Base-by-base conservation (phyloP, 2,329 filamentous ascomycete species). In the Neurospora crassa region DNA sequence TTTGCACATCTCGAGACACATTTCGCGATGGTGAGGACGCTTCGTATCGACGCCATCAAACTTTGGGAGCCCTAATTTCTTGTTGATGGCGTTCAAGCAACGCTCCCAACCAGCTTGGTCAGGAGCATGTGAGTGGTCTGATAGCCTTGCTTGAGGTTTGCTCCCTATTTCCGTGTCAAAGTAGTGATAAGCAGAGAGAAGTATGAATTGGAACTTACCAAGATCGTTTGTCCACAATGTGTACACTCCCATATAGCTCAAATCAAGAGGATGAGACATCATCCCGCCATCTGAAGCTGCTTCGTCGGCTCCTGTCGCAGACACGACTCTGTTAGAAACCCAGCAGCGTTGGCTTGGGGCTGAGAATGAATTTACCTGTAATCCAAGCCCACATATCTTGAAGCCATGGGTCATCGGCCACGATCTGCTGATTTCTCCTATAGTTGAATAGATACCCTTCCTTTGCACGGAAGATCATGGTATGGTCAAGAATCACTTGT, bases 381-480 rank as follows among this genome's bases (percentile, higher is more conserved):
- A 94, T 84, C 85, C 92, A 92, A 67, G 89, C 87, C 93, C 93
- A 96, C n/a, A 92, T 82, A 71, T 92, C 90, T 71, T 89, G 86
- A n/a, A 95, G 83, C 88, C 91, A 92, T 40, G 87, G 88, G 76
- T 94, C 90, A 72, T 93, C 91, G 6, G 85, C 83, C 1, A 92
- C 85, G n/a, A 94, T 86, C 6, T 85, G 81, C 73, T 87, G 86
- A 76, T 96, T 96, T 68, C 83, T 86, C 18, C 81, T 80, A 72
- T 88, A 89, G 76, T 94, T 83, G 73, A 91, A 90, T 0, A 90
- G 80, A 73, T 91, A 91, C 70, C 84, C 86, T 75, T 89, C 87
- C 73, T 86, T 87, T 8, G 88, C 87, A 18, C 89, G 86, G 45
- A 88, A 79, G 11, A 90, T 80, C 83, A 89, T 89, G 4, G 83